Base-by-base conservation (phyloP, 306 rosid genomes). In the Quercus bicolor region DNA sequence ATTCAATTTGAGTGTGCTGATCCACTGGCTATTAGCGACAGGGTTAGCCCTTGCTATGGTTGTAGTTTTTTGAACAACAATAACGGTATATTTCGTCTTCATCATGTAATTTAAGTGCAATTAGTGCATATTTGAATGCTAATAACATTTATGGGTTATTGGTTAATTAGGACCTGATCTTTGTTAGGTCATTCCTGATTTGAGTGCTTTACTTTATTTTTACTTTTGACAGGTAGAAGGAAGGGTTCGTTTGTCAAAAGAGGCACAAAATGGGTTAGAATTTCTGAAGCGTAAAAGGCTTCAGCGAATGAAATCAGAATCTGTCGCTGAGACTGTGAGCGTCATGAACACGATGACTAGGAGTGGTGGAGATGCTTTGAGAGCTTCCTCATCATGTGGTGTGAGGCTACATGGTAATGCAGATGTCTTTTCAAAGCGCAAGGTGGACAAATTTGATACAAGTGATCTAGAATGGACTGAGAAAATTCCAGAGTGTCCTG, bases 311-410 rank as follows among this genome's bases (percentile, higher is more conserved):
- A 86, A 84, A 78, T 65, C 89, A 1, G 81, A 75, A 72, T 75
- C 84, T 78, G 77, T 73, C 75, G 5, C 84, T 1, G 91, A 84
- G 85, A 86, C 87, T 78, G 70, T 56, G 54, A 74, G 80, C 60
- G 62, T 85, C 73, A 81, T 83, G 14, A 91, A 82, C 82, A 85
- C 78, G 87, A 87, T 91, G 90, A 77, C 88, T 56, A 89, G 98
- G 87, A 96, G 98, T 34, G 97, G 98, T 51, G 99, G 99, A 72
- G 97, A 93, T 78, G 96, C 99, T 83, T 86, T 90, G 73, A 89
- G 95, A 85, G 85, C 88, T 83, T 78, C 97, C 5, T 70, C 90
- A 59, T 82, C 97, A 20, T 88, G 94, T 74, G 98, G 96, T 78
- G 72, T 82, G 45, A 80, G 93, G 84, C 57, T 91, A 66, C 94